Conservation (phyloP, 2,329 filamentous ascomycete species). For the Beauveria varroae region DNA sequence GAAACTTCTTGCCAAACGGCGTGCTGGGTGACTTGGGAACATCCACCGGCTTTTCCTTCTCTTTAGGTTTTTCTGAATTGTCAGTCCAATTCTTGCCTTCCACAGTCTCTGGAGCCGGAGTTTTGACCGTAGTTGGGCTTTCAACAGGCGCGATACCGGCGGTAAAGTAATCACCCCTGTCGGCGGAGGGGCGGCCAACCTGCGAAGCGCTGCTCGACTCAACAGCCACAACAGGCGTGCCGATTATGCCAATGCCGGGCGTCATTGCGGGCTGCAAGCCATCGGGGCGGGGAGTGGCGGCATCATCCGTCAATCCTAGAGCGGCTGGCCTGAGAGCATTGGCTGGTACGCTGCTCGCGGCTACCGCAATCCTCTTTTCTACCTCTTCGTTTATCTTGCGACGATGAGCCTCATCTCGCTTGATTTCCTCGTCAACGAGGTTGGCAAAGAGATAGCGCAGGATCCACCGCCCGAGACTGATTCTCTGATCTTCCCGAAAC, state of each 20-base stretch:
- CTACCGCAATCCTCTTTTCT: conserved; percentile 50
- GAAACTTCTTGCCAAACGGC: conserved; percentile 80
- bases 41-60: conserved; percentile 36
- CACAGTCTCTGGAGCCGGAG: conserved; percentile 34
- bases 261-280: conserved; percentile 58
- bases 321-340: conserved; percentile 39
- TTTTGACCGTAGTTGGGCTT: conserved; percentile 27
- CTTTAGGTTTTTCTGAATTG: conserved; percentile 39
- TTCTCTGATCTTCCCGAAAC: conserved; percentile 89
- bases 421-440: conserved; percentile 84
- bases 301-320: conserved; percentile 15
- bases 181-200: conserved; percentile 52
- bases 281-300: conserved; percentile 56
- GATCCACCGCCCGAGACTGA: conserved; percentile 96
- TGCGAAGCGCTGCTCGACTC: conserved; percentile 41
- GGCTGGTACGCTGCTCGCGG: conserved; percentile 52
- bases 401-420: conserved; percentile 69
- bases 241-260: conserved; percentile 70
- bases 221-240: conserved; percentile 53
- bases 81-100: conserved; percentile 44
- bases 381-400: conserved; percentile 56
- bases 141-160: conserved; percentile 45
- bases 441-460: conserved; percentile 85
- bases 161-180: conserved; percentile 73
- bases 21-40: conserved; percentile 52